Percentiles rank a stretch among this genome's conserved stretches.
Evolutionary conservation across 1,284 basidiomycete species (phyloP).

Genomic region (Malassezia sp.): DNA sequence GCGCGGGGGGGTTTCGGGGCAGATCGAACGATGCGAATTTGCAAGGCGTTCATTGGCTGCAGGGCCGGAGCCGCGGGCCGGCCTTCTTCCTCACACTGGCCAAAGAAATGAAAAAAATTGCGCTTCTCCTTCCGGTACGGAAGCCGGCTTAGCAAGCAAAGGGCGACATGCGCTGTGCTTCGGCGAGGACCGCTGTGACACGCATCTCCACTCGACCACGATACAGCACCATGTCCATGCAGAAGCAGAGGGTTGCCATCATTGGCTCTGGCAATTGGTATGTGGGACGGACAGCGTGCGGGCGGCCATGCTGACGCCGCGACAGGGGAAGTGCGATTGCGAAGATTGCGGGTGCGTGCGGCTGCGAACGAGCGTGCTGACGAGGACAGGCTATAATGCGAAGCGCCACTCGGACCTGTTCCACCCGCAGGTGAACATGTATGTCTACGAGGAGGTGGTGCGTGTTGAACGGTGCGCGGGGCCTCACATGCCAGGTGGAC

Average conservation of each 20-base stretch:
- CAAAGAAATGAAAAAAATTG: too few relatives aligned
- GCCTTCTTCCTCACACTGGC: too few relatives aligned
- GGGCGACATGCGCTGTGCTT: too few relatives aligned
- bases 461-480: background rate
- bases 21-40: too few relatives aligned
- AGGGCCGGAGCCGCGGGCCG: too few relatives aligned
- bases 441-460: slow-evolving; percentile 39
- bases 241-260: slow-evolving; percentile 53
- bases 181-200: too few relatives aligned
- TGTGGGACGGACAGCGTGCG: background rate
- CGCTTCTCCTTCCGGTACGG: too few relatives aligned
- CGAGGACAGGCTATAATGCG: slow-evolving; percentile 46
- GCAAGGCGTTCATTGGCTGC: too few relatives aligned
- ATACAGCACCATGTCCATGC: slow-evolving; percentile 14
- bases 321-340: slow-evolving; percentile 53
- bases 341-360: slow-evolving; percentile 49
- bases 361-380: background rate
- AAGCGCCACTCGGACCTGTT: slow-evolving; percentile 47
- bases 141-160: too few relatives aligned
- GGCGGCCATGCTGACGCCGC: background rate
- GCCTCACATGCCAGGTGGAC: slow-evolving; percentile 47
- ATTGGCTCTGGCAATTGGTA: slow-evolving; percentile 50
- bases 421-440: slow-evolving; percentile 35
- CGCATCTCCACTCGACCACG: background rate
- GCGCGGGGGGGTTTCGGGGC: too few relatives aligned